phyloP scores from a whole-genome alignment of 2,329 filamentous ascomycete species.

The Sporothrix schenckii region DNA sequence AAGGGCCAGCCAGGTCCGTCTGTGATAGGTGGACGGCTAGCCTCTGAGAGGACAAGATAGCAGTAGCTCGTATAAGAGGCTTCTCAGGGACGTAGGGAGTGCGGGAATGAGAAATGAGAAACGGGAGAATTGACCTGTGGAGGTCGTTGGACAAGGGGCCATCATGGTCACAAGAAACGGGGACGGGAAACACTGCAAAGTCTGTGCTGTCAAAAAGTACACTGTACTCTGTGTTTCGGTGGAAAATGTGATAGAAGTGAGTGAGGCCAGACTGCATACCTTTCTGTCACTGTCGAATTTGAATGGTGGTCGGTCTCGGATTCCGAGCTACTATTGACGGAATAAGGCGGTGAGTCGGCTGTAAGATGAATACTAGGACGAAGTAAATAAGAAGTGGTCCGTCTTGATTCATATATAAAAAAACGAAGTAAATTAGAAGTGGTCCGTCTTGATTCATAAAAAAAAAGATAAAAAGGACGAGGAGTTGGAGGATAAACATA shows the following conservation, averaged over 20 bases:
- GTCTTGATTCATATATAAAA: neutral
- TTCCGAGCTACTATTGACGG: neutral
- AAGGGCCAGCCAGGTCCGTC: neutral
- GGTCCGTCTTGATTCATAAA: neutral
- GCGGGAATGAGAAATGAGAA: neutral
- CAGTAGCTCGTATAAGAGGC: neutral
- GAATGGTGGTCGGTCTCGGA: neutral
- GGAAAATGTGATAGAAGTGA: neutral
- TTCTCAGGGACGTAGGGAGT: too few relatives aligned
- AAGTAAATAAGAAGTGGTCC: neutral
- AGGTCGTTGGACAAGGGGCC: neutral
- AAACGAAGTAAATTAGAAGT: neutral
- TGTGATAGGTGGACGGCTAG: slow-evolving; percentile 6
- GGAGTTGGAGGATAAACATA: neutral
- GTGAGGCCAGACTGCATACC: neutral
- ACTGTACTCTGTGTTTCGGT: neutral
- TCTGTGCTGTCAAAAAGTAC: neutral
- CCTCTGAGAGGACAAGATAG: slow-evolving; percentile 11
- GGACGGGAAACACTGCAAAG: neutral
- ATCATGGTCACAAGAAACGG: neutral
- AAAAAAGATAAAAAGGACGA: neutral
- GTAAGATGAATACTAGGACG: neutral
- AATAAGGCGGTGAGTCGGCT: slow-evolving; percentile 1
- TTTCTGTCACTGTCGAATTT: neutral
- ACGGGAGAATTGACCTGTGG: neutral